Base-by-base conservation (phyloP, 306 rosid species). In the Fragaria vesca region DNA sequence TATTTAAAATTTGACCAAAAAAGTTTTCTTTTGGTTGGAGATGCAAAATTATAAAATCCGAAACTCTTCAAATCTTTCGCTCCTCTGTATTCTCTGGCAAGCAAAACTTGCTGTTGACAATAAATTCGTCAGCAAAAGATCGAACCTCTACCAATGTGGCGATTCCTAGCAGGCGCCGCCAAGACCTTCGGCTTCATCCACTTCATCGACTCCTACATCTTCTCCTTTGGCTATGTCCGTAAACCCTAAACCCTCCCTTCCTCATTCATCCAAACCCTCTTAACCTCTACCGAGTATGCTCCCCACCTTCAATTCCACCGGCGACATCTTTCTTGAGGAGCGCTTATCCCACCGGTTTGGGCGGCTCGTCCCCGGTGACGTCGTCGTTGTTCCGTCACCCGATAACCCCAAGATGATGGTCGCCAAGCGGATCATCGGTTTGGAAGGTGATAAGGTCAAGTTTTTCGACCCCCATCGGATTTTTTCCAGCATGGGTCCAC, bases 301-400 rank as follows among this genome's bases (percentile, higher is more conserved):
- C 54, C 98, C 97, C 16, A 92, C 97, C 54, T 73, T 94, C 60
- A 92, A 90, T 76, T 28, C 83, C 20, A 69, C 84, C 66, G 97
- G 95, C 32, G 97, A 92, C 42, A 86, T 94, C 48, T 50, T 92
- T 12, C 74, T 92, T 24, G 76, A 75, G 36, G 98, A 94, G 16
- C 92, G 71, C 81, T 61, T 92, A 57, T 89, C 97, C 42, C 92
- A 81, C 13, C 82, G 90, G 13, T 2, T 89, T 4, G 97, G 30
- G 89, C 5, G 81, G 77, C 12, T 32, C 34, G 34, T 32, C 32
- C 81, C 62, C 3, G 97, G 93, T 0, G 98, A 94, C 70, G 71
- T 94, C 76, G 90, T 94, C 24, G 73, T 90, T 6, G 90, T 94
- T 79, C 86, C 86, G 36, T 87, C 98, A 2, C 98, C 98, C 20